phyloP scores from a whole-genome alignment of 768 basidiomycete genomes.

The Boletus huronensis region DNA sequence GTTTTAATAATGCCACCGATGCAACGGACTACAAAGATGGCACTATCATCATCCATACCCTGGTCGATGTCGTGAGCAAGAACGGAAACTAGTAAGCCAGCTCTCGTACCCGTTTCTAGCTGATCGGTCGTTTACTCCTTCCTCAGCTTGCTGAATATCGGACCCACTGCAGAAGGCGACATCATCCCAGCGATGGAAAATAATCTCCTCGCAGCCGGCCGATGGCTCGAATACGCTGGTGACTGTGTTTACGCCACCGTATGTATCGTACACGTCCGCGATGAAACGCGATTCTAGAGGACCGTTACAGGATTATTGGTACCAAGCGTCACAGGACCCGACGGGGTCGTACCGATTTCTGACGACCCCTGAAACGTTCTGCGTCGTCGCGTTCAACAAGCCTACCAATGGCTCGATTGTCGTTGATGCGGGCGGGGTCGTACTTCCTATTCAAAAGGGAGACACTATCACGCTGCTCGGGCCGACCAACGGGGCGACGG shows the following conservation, averaged over 20 bases:
- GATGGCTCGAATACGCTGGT: slow-evolving; percentile 49
- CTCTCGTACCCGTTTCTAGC: background rate
- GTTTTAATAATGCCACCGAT: slow-evolving; percentile 42
- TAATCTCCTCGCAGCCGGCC: slow-evolving; percentile 47
- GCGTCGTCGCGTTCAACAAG: slow-evolving; percentile 41
- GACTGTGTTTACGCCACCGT: slow-evolving; percentile 54
- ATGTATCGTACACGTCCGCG: slow-evolving; percentile 9
- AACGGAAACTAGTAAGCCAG: slow-evolving; percentile 54
- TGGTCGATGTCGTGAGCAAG: slow-evolving; percentile 59
- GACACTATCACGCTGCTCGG: slow-evolving; percentile 44
- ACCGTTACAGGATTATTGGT: slow-evolving; percentile 44
- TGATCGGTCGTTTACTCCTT: background rate
- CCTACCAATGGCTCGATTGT: slow-evolving; percentile 34
- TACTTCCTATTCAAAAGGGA: slow-evolving; percentile 41
- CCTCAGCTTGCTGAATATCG: slow-evolving; percentile 47
- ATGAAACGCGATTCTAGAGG: background rate
- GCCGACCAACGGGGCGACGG: slow-evolving; percentile 12
- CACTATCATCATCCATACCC: slow-evolving; percentile 44
- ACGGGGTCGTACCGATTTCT: slow-evolving; percentile 41
- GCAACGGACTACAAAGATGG: slow-evolving; percentile 46
- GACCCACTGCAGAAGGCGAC: slow-evolving; percentile 53
- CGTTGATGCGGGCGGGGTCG: slow-evolving; percentile 33
- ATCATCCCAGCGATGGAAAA: slow-evolving; percentile 48
- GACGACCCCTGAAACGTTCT: slow-evolving; percentile 49
- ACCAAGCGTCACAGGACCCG: slow-evolving; percentile 40